Evolutionary conservation across 345 rosid species (phyloP), one percentile per base, ranked within the genome.

Genomic region (Anacardium occidentale): DNA sequence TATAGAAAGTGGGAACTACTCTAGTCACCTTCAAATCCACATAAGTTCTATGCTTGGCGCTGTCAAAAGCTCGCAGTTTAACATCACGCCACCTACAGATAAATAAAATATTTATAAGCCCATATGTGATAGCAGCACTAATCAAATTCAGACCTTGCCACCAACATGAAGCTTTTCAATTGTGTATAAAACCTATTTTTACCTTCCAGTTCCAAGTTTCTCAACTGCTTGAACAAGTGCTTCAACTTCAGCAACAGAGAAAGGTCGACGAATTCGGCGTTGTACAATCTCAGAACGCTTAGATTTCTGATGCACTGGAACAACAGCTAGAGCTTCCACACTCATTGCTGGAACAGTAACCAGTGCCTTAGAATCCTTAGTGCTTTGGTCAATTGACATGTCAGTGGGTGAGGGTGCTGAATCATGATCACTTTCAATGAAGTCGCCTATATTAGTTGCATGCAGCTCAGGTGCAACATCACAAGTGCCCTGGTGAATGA

Each of bases 191-290:
- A 37, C 8, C 22, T 40, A 26, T 72, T 69, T n/a, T 34, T 83
- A 95, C 98, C 99, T 92, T 86, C 99, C 98, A 45, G 99, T 95
- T 42, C 99, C 99, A 75, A 95, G 93, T 79, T 94, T 88, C 87
- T 95, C 98, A 69, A 95, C 99, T 48, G 99, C 98, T 76, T 93
- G 94, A 69, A 95, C 98, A 74, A 95, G 90, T 18, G 96, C 93
- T 77, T 92, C 99, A 66, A 95, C 99, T 90, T 95, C 98, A 68
- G 91, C 55, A 71, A 95, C 98, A 60, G 99, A 91, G 90, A 95
- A 95, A 71, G 99, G 97, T 75, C 98, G 85, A 70, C 99, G 96
- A 81, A 95, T 93, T 81, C 99, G 90, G 72, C 99, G 96, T 78
- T 90, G 99, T 42, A 78, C 94, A 62, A 85, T 83, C 74, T 87